These are phyloP conservation scores for Plasmopara halstedii DNA, from an alignment of 352 stramenopile species.

Conservation along the genomic window DNA sequence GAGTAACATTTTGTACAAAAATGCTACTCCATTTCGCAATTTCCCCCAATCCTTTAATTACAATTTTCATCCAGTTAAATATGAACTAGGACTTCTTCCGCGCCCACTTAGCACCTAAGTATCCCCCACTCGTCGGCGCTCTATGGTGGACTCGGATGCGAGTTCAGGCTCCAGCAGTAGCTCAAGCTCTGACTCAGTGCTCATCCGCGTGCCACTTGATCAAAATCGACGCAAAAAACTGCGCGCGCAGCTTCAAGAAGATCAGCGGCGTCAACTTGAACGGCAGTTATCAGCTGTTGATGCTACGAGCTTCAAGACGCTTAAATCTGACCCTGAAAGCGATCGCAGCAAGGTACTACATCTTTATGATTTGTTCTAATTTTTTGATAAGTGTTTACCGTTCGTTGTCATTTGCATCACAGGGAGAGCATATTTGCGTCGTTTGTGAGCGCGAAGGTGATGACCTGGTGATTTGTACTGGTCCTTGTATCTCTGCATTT, in stretches of 20 bases:
- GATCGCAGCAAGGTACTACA: constrained; percentile 16
- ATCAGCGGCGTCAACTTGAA: constrained; percentile 23
- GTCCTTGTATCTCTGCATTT: constrained; percentile 70
- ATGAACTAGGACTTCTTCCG: not conserved
- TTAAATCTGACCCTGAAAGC: constrained; percentile 8
- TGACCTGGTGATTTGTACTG: constrained; percentile 43
- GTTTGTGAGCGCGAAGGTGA: constrained; percentile 57
- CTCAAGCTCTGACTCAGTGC: constrained; percentile 65
- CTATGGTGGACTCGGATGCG: constrained; percentile 26
- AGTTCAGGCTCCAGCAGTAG: constrained; percentile 52
- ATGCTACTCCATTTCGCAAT: too few relatives aligned
- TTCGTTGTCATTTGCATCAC: constrained; percentile 2
- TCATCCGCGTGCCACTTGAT: constrained; percentile 62
- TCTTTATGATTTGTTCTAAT: too few relatives aligned
- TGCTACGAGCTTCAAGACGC: not conserved
- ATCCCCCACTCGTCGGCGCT: constrained; percentile 6
- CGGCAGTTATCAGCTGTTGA: constrained; percentile 2
- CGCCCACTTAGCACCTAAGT: constrained; percentile 2
- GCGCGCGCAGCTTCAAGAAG: constrained; percentile 37
- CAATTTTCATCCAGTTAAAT: not conserved
- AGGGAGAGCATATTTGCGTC: constrained; percentile 62
- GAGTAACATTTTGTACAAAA: too few relatives aligned
- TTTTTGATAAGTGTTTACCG: too few relatives aligned
- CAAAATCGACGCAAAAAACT: constrained; percentile 57
- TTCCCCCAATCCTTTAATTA: too few relatives aligned